phyloP scores from a whole-genome alignment of 306 rosid species.

The Canavalia gladiata region DNA sequence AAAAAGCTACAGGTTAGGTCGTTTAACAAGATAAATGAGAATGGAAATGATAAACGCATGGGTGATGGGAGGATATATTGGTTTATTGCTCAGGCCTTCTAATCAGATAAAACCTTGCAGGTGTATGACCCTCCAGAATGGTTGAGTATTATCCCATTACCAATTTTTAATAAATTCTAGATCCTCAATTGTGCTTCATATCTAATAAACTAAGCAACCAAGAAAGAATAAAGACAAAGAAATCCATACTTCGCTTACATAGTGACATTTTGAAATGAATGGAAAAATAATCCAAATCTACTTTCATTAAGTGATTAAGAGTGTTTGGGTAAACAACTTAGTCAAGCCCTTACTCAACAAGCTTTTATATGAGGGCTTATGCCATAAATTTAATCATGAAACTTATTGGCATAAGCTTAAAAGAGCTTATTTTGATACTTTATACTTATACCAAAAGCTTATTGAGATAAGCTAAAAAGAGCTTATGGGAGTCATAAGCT shows the following conservation, averaged over 20 bases:
- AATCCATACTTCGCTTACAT: not conserved
- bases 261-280: not conserved
- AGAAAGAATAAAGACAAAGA: not conserved
- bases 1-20: slow-evolving; percentile 12
- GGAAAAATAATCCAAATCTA: not conserved
- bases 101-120: not conserved
- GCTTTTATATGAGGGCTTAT: too few relatives aligned
- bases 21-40: not conserved
- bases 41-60: not conserved
- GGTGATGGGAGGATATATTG: not conserved
- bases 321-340: too few relatives aligned
- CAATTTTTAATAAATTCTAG: not conserved
- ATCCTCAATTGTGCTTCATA: not conserved
- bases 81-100: not conserved
- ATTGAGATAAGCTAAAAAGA: too few relatives aligned
- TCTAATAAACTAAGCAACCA: not conserved
- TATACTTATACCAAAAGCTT: too few relatives aligned
- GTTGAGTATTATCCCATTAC: not conserved
- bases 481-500: too few relatives aligned
- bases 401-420: too few relatives aligned
- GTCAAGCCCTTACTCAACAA: too few relatives aligned
- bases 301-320: not conserved
- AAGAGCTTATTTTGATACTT: too few relatives aligned
- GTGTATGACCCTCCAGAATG: not conserved
- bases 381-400: too few relatives aligned